Percentiles rank a stretch among this genome's conserved stretches.
Conservation (phyloP, 768 basidiomycete species). For the Hydnum rufescens region DNA sequence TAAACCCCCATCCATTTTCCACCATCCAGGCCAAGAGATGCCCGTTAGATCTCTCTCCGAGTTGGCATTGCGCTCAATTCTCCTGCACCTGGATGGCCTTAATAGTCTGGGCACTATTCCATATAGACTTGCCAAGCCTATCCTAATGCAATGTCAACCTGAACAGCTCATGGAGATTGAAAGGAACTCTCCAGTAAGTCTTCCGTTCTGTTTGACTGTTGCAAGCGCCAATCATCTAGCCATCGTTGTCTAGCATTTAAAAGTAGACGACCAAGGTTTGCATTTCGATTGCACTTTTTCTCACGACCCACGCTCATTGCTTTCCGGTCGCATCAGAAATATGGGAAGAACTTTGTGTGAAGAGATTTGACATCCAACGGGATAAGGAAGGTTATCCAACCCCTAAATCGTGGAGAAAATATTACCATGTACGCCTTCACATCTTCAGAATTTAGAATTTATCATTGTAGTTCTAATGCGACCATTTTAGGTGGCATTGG, state of each 20-base stretch:
- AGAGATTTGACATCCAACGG: not conserved
- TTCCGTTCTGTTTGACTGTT: not conserved
- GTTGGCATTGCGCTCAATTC: not conserved
- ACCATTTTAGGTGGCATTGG: not conserved
- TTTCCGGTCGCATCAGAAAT: not conserved
- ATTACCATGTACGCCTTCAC: not conserved
- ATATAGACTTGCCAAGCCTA: conserved; percentile 2
- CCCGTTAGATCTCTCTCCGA: not conserved
- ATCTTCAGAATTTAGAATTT: not conserved
- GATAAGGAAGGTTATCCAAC: not conserved
- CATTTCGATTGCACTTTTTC: not conserved
- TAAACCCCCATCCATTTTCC: not conserved
- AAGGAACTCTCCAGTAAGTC: not conserved
- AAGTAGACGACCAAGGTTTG: conserved; percentile 2
- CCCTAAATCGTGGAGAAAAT: conserved; percentile 3
- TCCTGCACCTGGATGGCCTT: not conserved
- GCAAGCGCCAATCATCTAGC: not conserved
- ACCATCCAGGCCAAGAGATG: not conserved
- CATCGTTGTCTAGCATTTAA: not conserved
- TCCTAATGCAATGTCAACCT: not conserved
- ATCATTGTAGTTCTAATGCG: not conserved
- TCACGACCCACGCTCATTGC: not conserved
- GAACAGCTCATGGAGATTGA: not conserved
- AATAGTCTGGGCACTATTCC: conserved; percentile 1
- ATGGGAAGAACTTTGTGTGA: not conserved